Base-by-base conservation (phyloP, 768 basidiomycete genomes). In the Neoboletus subvelutipes region DNA sequence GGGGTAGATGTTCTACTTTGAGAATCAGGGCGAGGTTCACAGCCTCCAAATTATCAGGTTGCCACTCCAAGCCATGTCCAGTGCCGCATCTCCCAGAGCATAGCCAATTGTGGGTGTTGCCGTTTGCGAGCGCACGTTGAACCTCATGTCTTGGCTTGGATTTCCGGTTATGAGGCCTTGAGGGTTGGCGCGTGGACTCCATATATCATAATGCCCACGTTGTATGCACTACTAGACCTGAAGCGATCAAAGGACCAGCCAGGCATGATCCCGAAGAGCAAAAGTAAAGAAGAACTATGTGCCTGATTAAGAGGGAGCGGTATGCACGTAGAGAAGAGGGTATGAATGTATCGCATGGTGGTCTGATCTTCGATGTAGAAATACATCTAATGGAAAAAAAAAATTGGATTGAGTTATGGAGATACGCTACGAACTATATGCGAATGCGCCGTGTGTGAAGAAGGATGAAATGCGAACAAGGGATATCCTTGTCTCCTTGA, bases 381-480 rank as follows among this genome's bases (percentile, higher is more conserved):
- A 65, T 69, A 70, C 66, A 67, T 55, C 45, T 37, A 45, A 20
- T 48, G 22, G 36, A 51, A 34, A 26, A 34, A 20, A 47, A 45
- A 48, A n/a, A n/a, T n/a, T n/a, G 22, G 41, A 31, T 46, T 29
- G 57, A 20, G 22, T 29, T 54, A 54, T 57, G 59, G 13, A 41
- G 50, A 12, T 59, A 60, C 43, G 60, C 54, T 61, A 53, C 55
- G 52, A 40, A 58, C 43, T 52, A n/a, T 48, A 47, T 59, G 52
- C 39, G 46, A 66, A 60, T 71, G 71, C 50, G 60, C 45, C 13
- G 24, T 52, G 50, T 31, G 47, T 45, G 33, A 36, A 41, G 12
- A 41, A 17, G 36, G 42, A 43, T 41, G 51, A 52, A 45, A 46
- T 54, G 56, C 26, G 34, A 54, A 60, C 58, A 53, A 64, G 50